Evolutionary conservation across 148 eudicot genomes (phyloP).

Genomic region (Simmondsia chinensis): DNA sequence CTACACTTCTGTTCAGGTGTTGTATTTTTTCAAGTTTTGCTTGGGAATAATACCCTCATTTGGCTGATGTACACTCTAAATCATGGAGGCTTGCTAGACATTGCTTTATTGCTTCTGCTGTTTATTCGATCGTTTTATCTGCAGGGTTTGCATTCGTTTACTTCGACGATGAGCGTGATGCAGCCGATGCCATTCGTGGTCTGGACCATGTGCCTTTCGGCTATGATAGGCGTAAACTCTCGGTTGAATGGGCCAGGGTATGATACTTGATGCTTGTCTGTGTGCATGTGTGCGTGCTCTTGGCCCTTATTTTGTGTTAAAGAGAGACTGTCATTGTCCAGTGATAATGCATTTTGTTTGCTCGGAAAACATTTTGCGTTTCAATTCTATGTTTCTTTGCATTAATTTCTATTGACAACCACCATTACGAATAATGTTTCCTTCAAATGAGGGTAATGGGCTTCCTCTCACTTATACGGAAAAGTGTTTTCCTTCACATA

Average conservation of each 20-base stretch:
- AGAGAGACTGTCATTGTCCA: too few species aligned
- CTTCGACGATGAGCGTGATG: constrained; percentile 88
- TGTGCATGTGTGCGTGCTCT: too few species aligned
- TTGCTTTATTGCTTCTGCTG: background rate
- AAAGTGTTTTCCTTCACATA: too few species aligned
- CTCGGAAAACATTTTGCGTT: too few species aligned
- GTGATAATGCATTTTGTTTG: too few species aligned
- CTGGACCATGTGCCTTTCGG: constrained; percentile 87
- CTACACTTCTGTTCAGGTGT: constrained; percentile 69
- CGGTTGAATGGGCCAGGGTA: constrained; percentile 98
- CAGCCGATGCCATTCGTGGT: constrained; percentile 70
- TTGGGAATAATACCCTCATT: constrained; percentile 26
- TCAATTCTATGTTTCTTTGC: too few species aligned
- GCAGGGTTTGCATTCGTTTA: constrained; percentile 94
- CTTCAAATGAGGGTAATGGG: too few species aligned
- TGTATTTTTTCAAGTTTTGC: constrained; percentile 32
- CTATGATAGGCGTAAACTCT: constrained; percentile 61
- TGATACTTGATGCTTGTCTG: too few species aligned
- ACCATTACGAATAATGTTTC: too few species aligned
- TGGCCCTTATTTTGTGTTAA: too few species aligned
- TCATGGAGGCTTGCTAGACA: constrained; percentile 10
- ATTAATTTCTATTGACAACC: too few species aligned
- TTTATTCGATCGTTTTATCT: constrained; percentile 16
- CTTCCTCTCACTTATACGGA: too few species aligned
- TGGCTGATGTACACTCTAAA: constrained; percentile 21